A percentile compares a stretch with the other conserved stretches of the same genome.
Conservation (phyloP, 148 eudicot genomes). For the Tetragonia tetragonoides region DNA sequence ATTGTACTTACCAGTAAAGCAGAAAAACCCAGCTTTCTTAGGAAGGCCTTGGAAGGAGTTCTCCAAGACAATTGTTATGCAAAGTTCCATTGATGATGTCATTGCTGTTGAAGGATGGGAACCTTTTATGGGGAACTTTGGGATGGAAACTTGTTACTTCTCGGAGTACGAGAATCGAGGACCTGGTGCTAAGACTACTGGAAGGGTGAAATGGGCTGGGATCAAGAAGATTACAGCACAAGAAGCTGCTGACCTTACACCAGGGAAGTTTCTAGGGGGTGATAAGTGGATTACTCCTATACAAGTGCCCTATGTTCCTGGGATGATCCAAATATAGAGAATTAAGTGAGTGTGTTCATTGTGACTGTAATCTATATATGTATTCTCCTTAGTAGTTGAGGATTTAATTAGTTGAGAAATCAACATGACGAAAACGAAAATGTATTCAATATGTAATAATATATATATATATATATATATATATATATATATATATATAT, state of each 20-base stretch:
- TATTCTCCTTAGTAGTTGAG: background rate
- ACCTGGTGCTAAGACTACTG: constrained; percentile 27
- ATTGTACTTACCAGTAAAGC: constrained; percentile 5
- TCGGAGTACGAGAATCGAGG: constrained; percentile 57
- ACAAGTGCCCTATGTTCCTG: constrained; percentile 46
- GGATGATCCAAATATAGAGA: constrained; percentile 30
- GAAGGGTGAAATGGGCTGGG: constrained; percentile 60
- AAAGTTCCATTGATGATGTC: constrained; percentile 30
- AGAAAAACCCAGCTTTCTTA: constrained; percentile 31
- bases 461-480: too few relatives aligned
- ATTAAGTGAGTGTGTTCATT: background rate
- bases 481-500: too few relatives aligned
- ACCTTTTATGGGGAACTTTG: constrained; percentile 34
- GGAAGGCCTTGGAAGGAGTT: constrained; percentile 54
- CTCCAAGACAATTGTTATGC: constrained; percentile 46
- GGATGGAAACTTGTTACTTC: constrained; percentile 38
- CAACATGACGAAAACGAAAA: too few relatives aligned
- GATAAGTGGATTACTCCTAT: constrained; percentile 44
- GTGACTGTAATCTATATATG: too few relatives aligned
- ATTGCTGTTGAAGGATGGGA: constrained; percentile 59
- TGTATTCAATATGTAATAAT: too few relatives aligned
- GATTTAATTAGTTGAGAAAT: background rate
- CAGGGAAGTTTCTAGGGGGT: constrained; percentile 31
- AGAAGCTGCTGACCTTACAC: constrained; percentile 28
- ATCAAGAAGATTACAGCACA: constrained; percentile 29